These are phyloP conservation scores for Cytospora schulzeri DNA, from an alignment of 2,329 filamentous ascomycete genomes.

Conservation along the genomic window DNA sequence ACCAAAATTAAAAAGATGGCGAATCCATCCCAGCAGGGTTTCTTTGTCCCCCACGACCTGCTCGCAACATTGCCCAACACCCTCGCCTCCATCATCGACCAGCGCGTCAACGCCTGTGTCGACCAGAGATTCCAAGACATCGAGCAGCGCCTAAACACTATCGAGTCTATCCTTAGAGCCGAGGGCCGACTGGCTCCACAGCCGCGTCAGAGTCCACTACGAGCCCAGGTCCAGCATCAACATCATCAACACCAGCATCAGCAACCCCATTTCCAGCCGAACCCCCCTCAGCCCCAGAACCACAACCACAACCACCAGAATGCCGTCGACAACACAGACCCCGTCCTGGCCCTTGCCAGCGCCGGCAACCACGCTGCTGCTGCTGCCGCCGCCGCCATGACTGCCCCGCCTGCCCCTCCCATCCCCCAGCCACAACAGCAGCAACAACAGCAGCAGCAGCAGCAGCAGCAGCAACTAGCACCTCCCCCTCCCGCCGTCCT, in stretches of 20 bases:
- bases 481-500: slow-evolving; percentile 15
- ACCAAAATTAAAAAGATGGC: slow-evolving; percentile 23
- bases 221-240: slow-evolving; percentile 22
- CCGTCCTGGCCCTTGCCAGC: slow-evolving; percentile 27
- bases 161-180: slow-evolving; percentile 25
- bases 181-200: slow-evolving; percentile 25
- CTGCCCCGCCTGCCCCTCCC: slow-evolving; percentile 18
- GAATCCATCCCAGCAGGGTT: slow-evolving; percentile 24
- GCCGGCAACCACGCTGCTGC: slow-evolving; percentile 17
- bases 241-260: slow-evolving; percentile 20
- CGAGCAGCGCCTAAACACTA: slow-evolving; percentile 24
- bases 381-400: slow-evolving; percentile 15
- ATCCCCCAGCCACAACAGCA: slow-evolving; percentile 19
- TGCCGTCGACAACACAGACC: slow-evolving; percentile 26
- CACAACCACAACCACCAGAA: slow-evolving; percentile 21
- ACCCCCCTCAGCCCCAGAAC: slow-evolving; percentile 14
- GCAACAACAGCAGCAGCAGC: slow-evolving; percentile 14
- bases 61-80: slow-evolving; percentile 24
- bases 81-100: slow-evolving; percentile 27
- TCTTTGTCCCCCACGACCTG: slow-evolving; percentile 26
- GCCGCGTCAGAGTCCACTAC: slow-evolving; percentile 25
- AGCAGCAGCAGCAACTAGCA: slow-evolving; percentile 17
- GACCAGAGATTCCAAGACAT: slow-evolving; percentile 26
- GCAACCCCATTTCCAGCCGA: slow-evolving; percentile 23
- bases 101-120: slow-evolving; percentile 24